These are phyloP conservation scores for Amaranthus hypochondriacus DNA, from an alignment of 148 eudicot species.

Conservation along the genomic window DNA sequence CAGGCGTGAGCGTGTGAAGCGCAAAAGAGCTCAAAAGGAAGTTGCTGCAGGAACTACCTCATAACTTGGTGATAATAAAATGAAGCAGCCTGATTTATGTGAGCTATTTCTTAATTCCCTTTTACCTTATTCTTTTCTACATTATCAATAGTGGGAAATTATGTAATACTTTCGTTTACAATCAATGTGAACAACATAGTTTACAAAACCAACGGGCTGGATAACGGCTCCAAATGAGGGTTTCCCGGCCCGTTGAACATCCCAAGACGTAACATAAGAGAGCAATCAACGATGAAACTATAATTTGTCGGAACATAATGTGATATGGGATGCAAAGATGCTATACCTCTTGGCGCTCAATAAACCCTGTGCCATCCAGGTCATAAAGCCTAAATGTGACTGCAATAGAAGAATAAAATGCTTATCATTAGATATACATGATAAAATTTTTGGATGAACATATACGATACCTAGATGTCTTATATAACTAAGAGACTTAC, in stretches of 20 bases:
- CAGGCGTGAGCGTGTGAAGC: conserved; percentile 98
- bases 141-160: too few relatives aligned
- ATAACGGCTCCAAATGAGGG: too few relatives aligned
- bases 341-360: conserved; percentile 87
- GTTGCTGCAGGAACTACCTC: conserved; percentile 36
- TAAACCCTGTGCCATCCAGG: conserved; percentile 78
- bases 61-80: conserved; percentile 28
- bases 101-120: conserved; percentile 21
- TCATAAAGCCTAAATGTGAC: conserved; percentile 92
- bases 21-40: conserved; percentile 63
- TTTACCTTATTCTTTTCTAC: too few relatives aligned
- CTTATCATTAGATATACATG: conserved; percentile 8
- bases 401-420: conserved; percentile 31
- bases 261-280: background rate
- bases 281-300: background rate
- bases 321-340: background rate
- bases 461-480: too few relatives aligned
- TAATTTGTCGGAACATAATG: too few relatives aligned
- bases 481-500: conserved; percentile 35
- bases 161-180: too few relatives aligned
- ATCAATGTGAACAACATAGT: too few relatives aligned
- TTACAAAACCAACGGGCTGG: too few relatives aligned
- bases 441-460: background rate
- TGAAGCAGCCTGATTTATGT: conserved; percentile 53
- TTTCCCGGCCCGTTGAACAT: too few relatives aligned